Evolutionary conservation across 495 filamentous ascomycete species (phyloP).

Genomic region (Achaetomiella virescens): DNA sequence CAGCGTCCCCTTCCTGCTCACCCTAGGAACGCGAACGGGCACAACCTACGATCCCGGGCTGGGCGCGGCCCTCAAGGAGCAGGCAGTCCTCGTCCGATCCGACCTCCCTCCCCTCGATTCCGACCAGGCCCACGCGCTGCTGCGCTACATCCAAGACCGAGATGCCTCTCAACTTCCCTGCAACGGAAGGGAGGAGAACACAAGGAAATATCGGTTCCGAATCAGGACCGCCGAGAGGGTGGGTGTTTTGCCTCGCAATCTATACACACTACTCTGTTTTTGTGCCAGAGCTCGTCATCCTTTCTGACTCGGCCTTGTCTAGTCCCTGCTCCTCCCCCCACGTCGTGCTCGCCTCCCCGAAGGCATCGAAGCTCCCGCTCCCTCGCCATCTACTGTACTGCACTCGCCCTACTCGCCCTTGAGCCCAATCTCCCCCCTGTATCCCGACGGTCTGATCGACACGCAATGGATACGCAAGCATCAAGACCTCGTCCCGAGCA

Average conservation of each 20-base stretch:
- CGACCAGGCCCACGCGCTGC: slow-evolving; percentile 57
- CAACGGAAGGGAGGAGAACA: slow-evolving; percentile 40
- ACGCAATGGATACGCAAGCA: slow-evolving; percentile 80
- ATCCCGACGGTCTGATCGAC: slow-evolving; percentile 80
- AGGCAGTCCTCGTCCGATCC: slow-evolving; percentile 56
- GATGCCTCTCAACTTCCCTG: slow-evolving; percentile 60
- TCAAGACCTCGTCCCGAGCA: slow-evolving; percentile 69
- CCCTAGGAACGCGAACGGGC: slow-evolving; percentile 60
- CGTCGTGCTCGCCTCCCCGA: slow-evolving; percentile 46
- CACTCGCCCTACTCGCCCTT: slow-evolving; percentile 88
- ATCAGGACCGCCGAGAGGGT: slow-evolving; percentile 74
- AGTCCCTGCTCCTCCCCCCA: slow-evolving; percentile 47
- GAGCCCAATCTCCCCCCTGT: slow-evolving; percentile 69
- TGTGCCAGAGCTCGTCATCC: not conserved
- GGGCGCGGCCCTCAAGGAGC: slow-evolving; percentile 53
- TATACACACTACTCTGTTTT: not conserved
- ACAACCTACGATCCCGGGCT: slow-evolving; percentile 25
- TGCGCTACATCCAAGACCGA: slow-evolving; percentile 58
- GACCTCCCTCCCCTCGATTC: slow-evolving; percentile 60
- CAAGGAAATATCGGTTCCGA: slow-evolving; percentile 49
- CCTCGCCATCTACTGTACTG: slow-evolving; percentile 47
- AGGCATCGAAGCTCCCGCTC: slow-evolving; percentile 38
- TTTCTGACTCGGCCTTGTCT: slow-evolving; percentile 12
- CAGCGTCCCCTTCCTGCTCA: slow-evolving; percentile 71
- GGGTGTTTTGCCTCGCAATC: slow-evolving; percentile 26